Evolutionary conservation across 805 yeast species (phyloP).

Genomic region (Debaryomyces tyrocola): DNA sequence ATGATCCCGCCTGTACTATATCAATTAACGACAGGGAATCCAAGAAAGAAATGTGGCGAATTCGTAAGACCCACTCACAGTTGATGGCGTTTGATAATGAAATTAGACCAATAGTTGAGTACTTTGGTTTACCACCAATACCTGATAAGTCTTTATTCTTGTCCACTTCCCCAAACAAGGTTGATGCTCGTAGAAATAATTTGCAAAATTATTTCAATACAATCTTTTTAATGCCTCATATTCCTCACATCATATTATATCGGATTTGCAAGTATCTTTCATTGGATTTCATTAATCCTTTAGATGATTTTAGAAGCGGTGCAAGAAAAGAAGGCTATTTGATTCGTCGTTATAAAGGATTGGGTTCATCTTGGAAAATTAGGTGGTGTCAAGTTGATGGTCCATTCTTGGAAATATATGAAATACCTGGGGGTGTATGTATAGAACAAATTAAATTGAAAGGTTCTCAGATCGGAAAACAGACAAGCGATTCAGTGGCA

Average conservation of each 20-base stretch:
- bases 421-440: constrained; percentile 53
- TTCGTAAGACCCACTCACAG: constrained; percentile 62
- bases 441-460: constrained; percentile 52
- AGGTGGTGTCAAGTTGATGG: constrained; percentile 69
- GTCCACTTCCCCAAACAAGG: constrained; percentile 60
- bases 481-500: constrained; percentile 40
- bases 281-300: constrained; percentile 61
- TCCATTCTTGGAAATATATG: constrained; percentile 55
- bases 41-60: constrained; percentile 70
- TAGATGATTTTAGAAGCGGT: constrained; percentile 54
- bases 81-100: constrained; percentile 61
- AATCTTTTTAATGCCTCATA: constrained; percentile 55
- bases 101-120: constrained; percentile 51
- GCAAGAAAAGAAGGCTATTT: constrained; percentile 64
- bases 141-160: constrained; percentile 65
- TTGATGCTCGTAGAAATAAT: constrained; percentile 57
- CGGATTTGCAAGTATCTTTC: constrained; percentile 66
- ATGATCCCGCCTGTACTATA: constrained; percentile 62
- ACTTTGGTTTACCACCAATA: constrained; percentile 57
- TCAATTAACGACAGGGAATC: constrained; percentile 62
- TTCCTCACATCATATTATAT: constrained; percentile 52
- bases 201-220: constrained; percentile 61
- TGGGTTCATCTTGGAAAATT: constrained; percentile 65
- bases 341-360: constrained; percentile 62
- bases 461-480: constrained; percentile 59